Evolutionary conservation across 2,329 filamentous ascomycete species (phyloP).

Genomic region (Claviceps capensis): DNA sequence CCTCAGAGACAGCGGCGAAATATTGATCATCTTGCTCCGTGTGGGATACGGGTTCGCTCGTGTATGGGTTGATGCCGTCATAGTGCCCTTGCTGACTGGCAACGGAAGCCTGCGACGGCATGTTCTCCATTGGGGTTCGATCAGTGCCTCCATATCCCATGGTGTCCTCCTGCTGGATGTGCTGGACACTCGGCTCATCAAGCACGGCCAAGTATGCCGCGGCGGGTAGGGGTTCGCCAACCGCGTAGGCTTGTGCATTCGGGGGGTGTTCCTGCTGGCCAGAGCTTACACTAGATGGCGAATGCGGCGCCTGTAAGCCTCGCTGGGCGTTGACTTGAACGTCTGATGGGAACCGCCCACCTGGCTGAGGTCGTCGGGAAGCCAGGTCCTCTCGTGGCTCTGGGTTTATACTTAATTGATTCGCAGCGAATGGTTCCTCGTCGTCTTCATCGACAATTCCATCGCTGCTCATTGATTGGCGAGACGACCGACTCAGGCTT

Average conservation of each 20-base stretch:
- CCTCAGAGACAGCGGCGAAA: slow-evolving; percentile 9
- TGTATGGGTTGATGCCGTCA: slow-evolving; percentile 46
- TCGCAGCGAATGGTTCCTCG: slow-evolving; percentile 46
- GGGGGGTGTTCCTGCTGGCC: slow-evolving; percentile 29
- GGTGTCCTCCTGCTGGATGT: slow-evolving; percentile 6
- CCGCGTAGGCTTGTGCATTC: slow-evolving; percentile 46
- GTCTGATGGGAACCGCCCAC: slow-evolving; percentile 94
- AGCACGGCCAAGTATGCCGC: slow-evolving; percentile 18
- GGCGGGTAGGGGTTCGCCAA: slow-evolving; percentile 38
- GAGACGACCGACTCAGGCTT: slow-evolving; percentile 56
- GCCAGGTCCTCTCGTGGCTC: slow-evolving; percentile 35
- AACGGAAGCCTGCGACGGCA: slow-evolving; percentile 36
- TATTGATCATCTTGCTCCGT: slow-evolving; percentile 7
- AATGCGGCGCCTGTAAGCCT: slow-evolving; percentile 66
- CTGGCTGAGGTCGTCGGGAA: slow-evolving; percentile 66
- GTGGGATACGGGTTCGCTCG: slow-evolving; percentile 26
- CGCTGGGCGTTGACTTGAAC: slow-evolving; percentile 66
- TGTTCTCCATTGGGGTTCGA: slow-evolving; percentile 31
- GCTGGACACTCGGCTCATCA: not conserved
- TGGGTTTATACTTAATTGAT: slow-evolving; percentile 29
- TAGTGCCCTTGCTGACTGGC: slow-evolving; percentile 36
- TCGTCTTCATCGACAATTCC: slow-evolving; percentile 65
- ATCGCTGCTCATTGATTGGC: slow-evolving; percentile 55
- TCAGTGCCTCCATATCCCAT: slow-evolving; percentile 32
- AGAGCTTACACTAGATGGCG: slow-evolving; percentile 72